Percentiles rank a stretch among this genome's conserved stretches.
phyloP scores from a whole-genome alignment of 352 stramenopile genomes.

The Elongisporangium undulatum region DNA sequence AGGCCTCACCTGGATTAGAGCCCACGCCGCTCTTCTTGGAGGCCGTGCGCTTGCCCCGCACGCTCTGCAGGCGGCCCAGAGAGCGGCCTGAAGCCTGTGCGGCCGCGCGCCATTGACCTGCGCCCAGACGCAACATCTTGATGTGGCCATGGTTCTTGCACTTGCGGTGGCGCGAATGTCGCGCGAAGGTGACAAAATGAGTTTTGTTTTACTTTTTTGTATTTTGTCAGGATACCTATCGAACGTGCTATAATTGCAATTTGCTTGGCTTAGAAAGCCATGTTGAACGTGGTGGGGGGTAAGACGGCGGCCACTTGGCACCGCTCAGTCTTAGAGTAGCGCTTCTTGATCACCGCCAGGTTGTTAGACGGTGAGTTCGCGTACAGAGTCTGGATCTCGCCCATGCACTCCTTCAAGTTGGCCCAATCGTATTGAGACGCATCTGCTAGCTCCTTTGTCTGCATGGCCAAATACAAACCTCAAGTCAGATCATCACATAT shows the following conservation, averaged over 20 bases:
- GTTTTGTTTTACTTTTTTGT: neutral
- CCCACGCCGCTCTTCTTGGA: slow-evolving; percentile 19
- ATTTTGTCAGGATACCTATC: neutral
- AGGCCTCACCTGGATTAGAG: slow-evolving; percentile 5
- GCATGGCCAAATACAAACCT: slow-evolving; percentile 3
- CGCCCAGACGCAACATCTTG: neutral
- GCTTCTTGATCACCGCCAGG: slow-evolving; percentile 85
- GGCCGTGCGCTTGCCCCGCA: slow-evolving; percentile 29
- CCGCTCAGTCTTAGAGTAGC: slow-evolving; percentile 82
- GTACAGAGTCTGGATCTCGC: slow-evolving; percentile 76
- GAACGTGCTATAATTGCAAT: neutral
- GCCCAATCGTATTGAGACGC: slow-evolving; percentile 71
- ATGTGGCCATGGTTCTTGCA: neutral
- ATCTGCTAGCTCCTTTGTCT: slow-evolving; percentile 82
- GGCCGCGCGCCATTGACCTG: neutral
- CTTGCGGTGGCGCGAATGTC: neutral
- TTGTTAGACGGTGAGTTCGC: slow-evolving; percentile 78
- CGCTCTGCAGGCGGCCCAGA: neutral
- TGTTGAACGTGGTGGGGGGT: slow-evolving; percentile 71
- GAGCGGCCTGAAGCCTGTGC: neutral
- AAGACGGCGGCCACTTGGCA: slow-evolving; percentile 74
- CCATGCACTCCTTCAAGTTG: slow-evolving; percentile 81
- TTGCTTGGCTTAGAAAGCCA: slow-evolving; percentile 67
- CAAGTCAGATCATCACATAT: neutral
- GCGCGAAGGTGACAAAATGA: neutral